Evolutionary conservation across 768 basidiomycete species (phyloP), one percentile per base, ranked within the genome.

Genomic region (Collybiopsis luxurians): DNA sequence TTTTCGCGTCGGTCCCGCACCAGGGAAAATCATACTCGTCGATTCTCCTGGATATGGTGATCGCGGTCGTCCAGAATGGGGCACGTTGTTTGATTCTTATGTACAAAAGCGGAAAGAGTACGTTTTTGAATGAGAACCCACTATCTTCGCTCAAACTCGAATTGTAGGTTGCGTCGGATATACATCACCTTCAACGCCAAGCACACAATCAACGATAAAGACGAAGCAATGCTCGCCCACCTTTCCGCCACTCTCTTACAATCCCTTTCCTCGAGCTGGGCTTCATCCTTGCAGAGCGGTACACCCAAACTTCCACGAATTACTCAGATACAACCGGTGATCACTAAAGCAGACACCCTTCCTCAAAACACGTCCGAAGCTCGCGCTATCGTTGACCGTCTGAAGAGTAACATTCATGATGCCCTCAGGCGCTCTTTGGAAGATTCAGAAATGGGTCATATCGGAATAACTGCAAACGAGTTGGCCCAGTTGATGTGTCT

Each of bases 11-110:
- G 86, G 87, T 3, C 61, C 69, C 2, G 80, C 81, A 5, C 42
- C 53, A 31, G 40, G 43, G 10, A 54, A 60, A 17, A 69, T 72
- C 9, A 66, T 90, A 21, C 70, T 92, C 2, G 90, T 93, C 10
- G 91, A 93, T 63, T 80, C 90, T 12, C 91, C 91, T 2, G 90
- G 91, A 15, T 93, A 92, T 66, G 91, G 91, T 47, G 71, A 77
- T 9, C 77, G 88, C 53, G 90, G 91, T 12, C 79, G 87, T 42
- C 76, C 78, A 31, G 87, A 90, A 69, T 92, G 90, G 90, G 90
- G 91, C 1, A 66, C 72, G 26, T 61, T 89, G 3, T 90, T 92
- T 66, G 75, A 87, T 53, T 69, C 79, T 40, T 92, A 91, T 63
- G 59, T 90, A 13, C 65, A 76, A 53, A 80, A 72, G 38, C 83